Percentiles rank a stretch among this genome's conserved stretches.
These are phyloP conservation scores for Trapa bicornis DNA, from an alignment of 345 rosid genomes.

Conservation along the genomic window DNA sequence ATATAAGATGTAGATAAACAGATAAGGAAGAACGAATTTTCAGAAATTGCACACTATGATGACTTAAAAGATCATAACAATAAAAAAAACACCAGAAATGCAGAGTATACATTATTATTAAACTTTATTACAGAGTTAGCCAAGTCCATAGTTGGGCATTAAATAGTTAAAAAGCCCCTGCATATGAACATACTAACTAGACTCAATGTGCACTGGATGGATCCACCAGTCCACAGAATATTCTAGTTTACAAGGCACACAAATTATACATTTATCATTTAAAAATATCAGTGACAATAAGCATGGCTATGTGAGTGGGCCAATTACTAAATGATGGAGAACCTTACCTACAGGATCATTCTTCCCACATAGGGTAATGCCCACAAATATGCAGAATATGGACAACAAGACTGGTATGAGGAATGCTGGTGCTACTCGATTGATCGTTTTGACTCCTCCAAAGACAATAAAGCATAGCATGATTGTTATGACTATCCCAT, in stretches of 20 bases:
- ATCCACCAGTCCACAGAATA: background rate
- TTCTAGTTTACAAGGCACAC: no score
- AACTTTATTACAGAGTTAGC: background rate
- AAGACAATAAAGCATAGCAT: constrained; percentile 89
- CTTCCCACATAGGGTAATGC: constrained; percentile 52
- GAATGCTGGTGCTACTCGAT: constrained; percentile 98
- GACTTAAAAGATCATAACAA: background rate
- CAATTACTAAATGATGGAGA: background rate
- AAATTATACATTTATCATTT: no score
- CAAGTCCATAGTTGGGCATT: background rate
- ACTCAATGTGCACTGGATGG: background rate
- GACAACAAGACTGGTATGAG: constrained; percentile 87
- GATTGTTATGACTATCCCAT: constrained; percentile 87
- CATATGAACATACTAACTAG: background rate
- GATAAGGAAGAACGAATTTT: background rate
- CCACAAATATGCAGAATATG: constrained; percentile 78
- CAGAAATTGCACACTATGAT: background rate
- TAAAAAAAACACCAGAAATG: background rate
- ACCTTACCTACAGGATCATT: constrained; percentile 57
- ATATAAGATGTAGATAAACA: background rate
- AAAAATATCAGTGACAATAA: background rate
- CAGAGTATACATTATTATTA: background rate
- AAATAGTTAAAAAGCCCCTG: background rate
- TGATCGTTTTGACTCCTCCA: constrained; percentile 98
- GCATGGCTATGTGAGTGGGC: background rate